Conservation (phyloP, 2,329 filamentous ascomycete species). For the Ophiostoma novo-ulmi region DNA sequence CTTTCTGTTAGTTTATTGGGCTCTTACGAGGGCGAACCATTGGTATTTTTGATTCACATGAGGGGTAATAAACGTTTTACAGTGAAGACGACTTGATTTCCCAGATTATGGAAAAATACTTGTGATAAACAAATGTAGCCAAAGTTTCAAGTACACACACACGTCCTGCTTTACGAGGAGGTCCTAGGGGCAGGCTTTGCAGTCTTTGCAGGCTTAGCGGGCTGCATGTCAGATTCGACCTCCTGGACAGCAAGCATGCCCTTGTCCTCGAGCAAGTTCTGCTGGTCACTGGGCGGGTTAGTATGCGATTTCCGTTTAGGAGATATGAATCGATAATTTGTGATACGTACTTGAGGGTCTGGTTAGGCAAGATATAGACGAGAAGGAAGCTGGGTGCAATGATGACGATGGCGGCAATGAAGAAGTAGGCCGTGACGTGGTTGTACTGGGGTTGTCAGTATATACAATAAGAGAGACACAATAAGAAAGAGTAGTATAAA, state of each 20-base stretch:
- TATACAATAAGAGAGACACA: not conserved
- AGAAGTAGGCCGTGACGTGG: constrained; percentile 22
- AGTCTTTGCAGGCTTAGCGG: not conserved
- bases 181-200: not conserved
- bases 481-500: not conserved
- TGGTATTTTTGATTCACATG: constrained; percentile 3
- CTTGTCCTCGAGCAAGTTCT: constrained; percentile 21
- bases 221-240: not conserved
- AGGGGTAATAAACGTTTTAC: not conserved
- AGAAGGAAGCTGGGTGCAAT: constrained; percentile 20
- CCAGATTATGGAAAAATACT: not conserved
- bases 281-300: constrained; percentile 15
- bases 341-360: constrained; percentile 18
- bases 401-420: constrained; percentile 22
- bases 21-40: not conserved
- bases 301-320: not conserved
- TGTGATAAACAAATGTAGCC: not conserved
- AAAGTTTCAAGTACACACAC: not conserved
- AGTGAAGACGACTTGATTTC: not conserved
- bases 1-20: not conserved
- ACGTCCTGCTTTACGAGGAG: not conserved
- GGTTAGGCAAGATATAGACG: constrained; percentile 20
- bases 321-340: not conserved
- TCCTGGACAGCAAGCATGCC: constrained; percentile 14
- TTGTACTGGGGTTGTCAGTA: constrained; percentile 16